phyloP scores from a whole-genome alignment of 2,329 filamentous ascomycete genomes.

The Exophiala xenobiotica region DNA sequence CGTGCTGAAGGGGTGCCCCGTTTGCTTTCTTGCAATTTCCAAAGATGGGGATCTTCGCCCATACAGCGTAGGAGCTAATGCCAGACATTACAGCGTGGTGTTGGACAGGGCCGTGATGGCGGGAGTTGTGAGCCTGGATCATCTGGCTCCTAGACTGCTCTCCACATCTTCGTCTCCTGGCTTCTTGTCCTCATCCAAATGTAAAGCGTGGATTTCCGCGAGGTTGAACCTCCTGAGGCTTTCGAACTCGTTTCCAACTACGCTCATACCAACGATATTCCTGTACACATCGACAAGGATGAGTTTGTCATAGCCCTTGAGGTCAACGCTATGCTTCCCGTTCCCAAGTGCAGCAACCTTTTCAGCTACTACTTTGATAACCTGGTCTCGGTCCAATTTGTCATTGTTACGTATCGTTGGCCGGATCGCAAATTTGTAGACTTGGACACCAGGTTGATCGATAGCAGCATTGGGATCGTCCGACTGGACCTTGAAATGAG shows the following conservation, averaged over 20 bases:
- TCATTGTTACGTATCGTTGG: conserved; percentile 61
- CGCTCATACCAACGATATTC: conserved; percentile 64
- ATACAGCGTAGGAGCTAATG: too few relatives aligned
- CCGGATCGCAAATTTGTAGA: conserved; percentile 61
- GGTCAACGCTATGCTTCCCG: conserved; percentile 57
- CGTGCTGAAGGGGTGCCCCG: too few relatives aligned
- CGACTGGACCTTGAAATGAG: conserved; percentile 52
- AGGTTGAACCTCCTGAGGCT: conserved; percentile 63
- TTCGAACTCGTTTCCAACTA: conserved; percentile 60
- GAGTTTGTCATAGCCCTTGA: conserved; percentile 60
- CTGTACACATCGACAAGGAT: conserved; percentile 64
- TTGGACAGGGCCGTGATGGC: too few relatives aligned
- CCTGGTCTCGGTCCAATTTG: conserved; percentile 54
- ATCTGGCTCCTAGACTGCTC: too few relatives aligned
- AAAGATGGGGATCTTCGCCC: too few relatives aligned
- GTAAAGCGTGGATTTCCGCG: conserved; percentile 54
- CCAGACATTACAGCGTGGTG: too few relatives aligned
- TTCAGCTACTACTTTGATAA: conserved; percentile 61
- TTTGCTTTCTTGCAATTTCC: too few relatives aligned
- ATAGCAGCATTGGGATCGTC: conserved; percentile 44
- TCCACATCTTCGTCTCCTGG: too few relatives aligned
- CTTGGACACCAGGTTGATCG: too few relatives aligned
- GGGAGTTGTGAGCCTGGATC: too few relatives aligned
- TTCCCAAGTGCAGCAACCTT: conserved; percentile 47
- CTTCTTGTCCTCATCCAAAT: conserved; percentile 8